Base-by-base conservation (phyloP, 208 protist species). In the Leishmania aethiopica region DNA sequence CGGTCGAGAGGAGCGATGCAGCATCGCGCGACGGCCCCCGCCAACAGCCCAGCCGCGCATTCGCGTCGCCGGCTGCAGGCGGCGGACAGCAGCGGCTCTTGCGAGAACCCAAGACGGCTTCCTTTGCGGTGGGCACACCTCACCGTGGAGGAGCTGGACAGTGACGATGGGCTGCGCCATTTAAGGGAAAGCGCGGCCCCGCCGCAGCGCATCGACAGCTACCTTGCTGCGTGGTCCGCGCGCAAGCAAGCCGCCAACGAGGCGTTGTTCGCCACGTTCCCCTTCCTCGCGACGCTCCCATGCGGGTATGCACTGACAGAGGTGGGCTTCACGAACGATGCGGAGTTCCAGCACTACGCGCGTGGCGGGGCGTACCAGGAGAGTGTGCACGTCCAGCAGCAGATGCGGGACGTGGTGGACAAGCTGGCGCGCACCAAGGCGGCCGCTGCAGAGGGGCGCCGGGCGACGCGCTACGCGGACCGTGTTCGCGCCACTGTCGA, bases 241-340 rank as follows among this genome's bases (percentile, higher is more conserved):
- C 84, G 78, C 73, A 96, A 96, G 87, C 90, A 96, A 77, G 73
- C 73, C 6, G 85, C 88, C 77, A 96, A 93, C 85, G 93, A 94
- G 78, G 82, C 84, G 22, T 82, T 96, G 59, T 94, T 94, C 71
- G 78, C 71, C 5, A 67, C 77, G 25, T 96, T 91, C 78, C 81
- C 85, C 4, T 96, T 96, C 78, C 86, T 96, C 53, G 77, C 84
- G 5, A 84, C 84, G 13, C 75, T 96, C 37, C 87, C 90, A n/a
- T 84, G 82, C 62, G 91, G 91, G 45, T 81, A 91, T 57, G 83
- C 93, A 8, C 86, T 96, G 42, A 86, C 85, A 15, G 88, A 96
- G 75, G 69, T 92, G 13, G 86, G 84, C 69, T 91, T 94, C 85
- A 76, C 71, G 35, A 82, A 81, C 47, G 86, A 94, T 76, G 25